phyloP scores from a whole-genome alignment of 1,284 basidiomycete species.

The Anthracocystis setariae region DNA sequence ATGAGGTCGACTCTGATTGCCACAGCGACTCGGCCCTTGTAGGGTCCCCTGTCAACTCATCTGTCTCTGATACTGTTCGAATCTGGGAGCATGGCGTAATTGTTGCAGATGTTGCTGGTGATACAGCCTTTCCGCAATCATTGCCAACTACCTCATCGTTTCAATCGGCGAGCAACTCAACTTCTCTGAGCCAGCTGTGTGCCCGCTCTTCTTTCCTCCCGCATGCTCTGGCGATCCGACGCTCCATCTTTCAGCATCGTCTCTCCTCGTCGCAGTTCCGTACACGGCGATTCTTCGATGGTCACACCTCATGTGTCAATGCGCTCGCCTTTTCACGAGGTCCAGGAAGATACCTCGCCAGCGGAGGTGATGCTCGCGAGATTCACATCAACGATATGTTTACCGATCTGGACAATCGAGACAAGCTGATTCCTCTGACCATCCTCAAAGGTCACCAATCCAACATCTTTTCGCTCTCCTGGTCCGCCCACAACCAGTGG shows the following conservation, averaged over 20 bases:
- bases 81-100: constrained; percentile 13
- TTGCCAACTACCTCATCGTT: not conserved
- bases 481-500: constrained; percentile 34
- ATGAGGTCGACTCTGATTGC: not conserved
- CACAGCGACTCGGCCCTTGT: not conserved
- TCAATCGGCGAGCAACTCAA: not conserved
- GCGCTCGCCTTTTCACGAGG: constrained; percentile 37
- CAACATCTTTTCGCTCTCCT: constrained; percentile 48
- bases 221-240: constrained; percentile 9
- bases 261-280: constrained; percentile 7
- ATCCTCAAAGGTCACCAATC: constrained; percentile 35
- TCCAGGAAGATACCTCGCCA: constrained; percentile 36
- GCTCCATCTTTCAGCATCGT: not conserved
- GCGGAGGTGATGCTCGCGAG: constrained; percentile 30
- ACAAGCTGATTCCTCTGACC: constrained; percentile 10
- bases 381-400: constrained; percentile 42
- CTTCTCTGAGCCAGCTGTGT: constrained; percentile 2
- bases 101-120: constrained; percentile 10
- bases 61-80: not conserved
- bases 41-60: not conserved
- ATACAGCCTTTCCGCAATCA: constrained; percentile 3
- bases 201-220: constrained; percentile 5
- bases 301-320: constrained; percentile 39
- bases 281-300: not conserved
- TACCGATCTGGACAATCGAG: constrained; percentile 3